These are phyloP conservation scores for Candolleomyces eurysporus DNA, from an alignment of 768 basidiomycete genomes.

Conservation along the genomic window DNA sequence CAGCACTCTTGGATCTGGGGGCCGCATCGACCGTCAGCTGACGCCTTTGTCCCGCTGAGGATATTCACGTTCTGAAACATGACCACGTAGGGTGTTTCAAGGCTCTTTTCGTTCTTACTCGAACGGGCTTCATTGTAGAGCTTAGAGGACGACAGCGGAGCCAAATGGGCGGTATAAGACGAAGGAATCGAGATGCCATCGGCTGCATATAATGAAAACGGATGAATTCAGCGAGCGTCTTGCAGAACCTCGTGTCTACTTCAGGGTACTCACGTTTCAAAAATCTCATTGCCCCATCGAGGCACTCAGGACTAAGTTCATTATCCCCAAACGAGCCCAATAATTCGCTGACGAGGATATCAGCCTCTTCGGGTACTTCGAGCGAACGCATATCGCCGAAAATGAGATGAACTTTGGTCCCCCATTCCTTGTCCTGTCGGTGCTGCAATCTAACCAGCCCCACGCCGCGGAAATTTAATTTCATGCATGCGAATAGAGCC, in stretches of 20 bases:
- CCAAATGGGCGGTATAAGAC: constrained; percentile 93
- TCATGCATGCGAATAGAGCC: constrained; percentile 4
- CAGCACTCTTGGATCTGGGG: constrained; percentile 91
- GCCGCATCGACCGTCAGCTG: constrained; percentile 64
- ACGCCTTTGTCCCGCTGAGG: constrained; percentile 75
- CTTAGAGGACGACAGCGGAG: constrained; percentile 92
- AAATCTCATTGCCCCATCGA: constrained; percentile 93
- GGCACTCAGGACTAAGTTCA: constrained; percentile 95
- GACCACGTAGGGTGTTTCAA: constrained; percentile 97
- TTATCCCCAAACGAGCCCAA: constrained; percentile 98
- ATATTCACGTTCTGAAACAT: constrained; percentile 96
- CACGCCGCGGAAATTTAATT: constrained; percentile 9
- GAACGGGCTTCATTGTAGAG: constrained; percentile 80
- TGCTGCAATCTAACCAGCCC: constrained; percentile 68
- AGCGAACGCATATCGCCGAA: constrained; percentile 93
- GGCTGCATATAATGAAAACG: constrained; percentile 42
- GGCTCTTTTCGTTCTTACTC: constrained; percentile 61
- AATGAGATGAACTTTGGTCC: constrained; percentile 71
- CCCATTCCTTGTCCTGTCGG: constrained; percentile 81
- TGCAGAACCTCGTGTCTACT: neutral
- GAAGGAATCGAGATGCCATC: constrained; percentile 94
- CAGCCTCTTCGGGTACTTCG: constrained; percentile 80
- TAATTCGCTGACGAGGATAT: constrained; percentile 94
- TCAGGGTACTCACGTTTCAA: constrained; percentile 70
- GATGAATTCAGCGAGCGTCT: neutral